A percentile compares a stretch with the other conserved stretches of the same genome.
Evolutionary conservation across 176 grass and related monocot genomes (phyloP).

Genomic region (Ensete ventricosum): DNA sequence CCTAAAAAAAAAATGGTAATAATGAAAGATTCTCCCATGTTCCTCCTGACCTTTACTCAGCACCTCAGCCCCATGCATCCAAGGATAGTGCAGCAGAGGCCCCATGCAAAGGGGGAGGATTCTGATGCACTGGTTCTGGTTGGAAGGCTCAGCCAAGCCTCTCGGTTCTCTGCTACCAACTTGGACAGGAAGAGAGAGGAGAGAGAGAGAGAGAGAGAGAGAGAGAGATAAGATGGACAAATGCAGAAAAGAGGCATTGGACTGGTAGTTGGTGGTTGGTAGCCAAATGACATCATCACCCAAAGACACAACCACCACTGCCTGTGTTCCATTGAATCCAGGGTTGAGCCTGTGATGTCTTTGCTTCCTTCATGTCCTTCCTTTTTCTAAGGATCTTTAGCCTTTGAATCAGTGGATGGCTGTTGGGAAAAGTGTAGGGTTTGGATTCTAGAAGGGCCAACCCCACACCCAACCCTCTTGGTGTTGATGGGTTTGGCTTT

Average conservation of each 20-base stretch:
- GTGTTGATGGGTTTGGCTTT: too few relatives aligned
- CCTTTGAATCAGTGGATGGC: too few relatives aligned
- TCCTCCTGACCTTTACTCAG: too few relatives aligned
- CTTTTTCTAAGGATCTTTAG: neutral
- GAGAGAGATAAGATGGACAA: neutral
- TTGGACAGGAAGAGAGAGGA: neutral
- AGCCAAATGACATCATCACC: constrained; percentile 1
- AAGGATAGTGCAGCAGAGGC: neutral
- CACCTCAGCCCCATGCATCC: too few relatives aligned
- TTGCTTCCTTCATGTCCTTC: neutral
- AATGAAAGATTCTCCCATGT: too few relatives aligned
- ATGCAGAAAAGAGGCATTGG: neutral
- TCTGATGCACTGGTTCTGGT: neutral
- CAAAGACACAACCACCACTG: neutral
- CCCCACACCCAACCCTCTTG: too few relatives aligned
- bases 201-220: neutral
- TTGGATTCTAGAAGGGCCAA: too few relatives aligned
- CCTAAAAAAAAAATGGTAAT: too few relatives aligned
- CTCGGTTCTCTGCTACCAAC: neutral
- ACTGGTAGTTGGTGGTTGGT: constrained; percentile 1
- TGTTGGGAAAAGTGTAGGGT: too few relatives aligned
- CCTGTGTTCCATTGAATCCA: neutral
- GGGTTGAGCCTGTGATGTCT: neutral
- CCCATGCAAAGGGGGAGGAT: too few relatives aligned
- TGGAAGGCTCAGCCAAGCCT: neutral